These are phyloP conservation scores for Ophiognomonia clavigignenti-juglandacearum DNA, from an alignment of 2,329 filamentous ascomycete species.

Conservation along the genomic window DNA sequence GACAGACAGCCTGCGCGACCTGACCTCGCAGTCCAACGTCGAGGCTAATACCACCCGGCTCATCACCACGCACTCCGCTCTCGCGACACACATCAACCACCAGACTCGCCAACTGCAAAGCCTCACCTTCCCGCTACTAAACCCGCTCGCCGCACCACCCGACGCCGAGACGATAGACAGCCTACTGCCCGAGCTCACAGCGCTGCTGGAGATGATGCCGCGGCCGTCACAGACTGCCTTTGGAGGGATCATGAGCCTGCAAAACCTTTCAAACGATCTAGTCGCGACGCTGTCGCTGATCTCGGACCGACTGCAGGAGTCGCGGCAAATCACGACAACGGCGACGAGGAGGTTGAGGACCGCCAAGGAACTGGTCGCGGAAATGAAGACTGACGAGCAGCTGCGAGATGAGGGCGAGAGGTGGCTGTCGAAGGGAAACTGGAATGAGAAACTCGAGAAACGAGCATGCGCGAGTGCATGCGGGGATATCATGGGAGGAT, in stretches of 20 bases:
- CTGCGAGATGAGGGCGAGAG: constrained; percentile 74
- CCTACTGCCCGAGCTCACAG: constrained; percentile 62
- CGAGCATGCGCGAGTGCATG: constrained; percentile 83
- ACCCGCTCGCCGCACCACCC: constrained; percentile 59
- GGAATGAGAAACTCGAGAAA: constrained; percentile 70
- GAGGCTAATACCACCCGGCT: constrained; percentile 68
- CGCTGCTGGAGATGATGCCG: constrained; percentile 63
- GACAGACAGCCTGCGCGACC: constrained; percentile 63
- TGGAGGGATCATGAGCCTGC: constrained; percentile 62
- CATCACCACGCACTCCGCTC: constrained; percentile 69
- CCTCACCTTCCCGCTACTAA: constrained; percentile 65
- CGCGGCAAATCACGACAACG: constrained; percentile 77
- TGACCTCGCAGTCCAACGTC: constrained; percentile 68
- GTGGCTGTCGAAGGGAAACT: constrained; percentile 78
- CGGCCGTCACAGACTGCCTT: constrained; percentile 57
- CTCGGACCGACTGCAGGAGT: constrained; percentile 91
- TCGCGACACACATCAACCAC: constrained; percentile 69
- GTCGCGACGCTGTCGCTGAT: constrained; percentile 79
- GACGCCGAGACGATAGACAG: constrained; percentile 62
- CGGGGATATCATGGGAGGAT: constrained; percentile 82
- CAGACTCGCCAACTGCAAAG: constrained; percentile 73
- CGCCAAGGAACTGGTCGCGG: constrained; percentile 78
- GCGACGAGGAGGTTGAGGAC: constrained; percentile 75
- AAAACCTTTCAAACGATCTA: constrained; percentile 66
- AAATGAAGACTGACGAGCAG: constrained; percentile 80